Evolutionary conservation across 2,329 filamentous ascomycete genomes (phyloP).

Genomic region (Leptographium wingfieldii): DNA sequence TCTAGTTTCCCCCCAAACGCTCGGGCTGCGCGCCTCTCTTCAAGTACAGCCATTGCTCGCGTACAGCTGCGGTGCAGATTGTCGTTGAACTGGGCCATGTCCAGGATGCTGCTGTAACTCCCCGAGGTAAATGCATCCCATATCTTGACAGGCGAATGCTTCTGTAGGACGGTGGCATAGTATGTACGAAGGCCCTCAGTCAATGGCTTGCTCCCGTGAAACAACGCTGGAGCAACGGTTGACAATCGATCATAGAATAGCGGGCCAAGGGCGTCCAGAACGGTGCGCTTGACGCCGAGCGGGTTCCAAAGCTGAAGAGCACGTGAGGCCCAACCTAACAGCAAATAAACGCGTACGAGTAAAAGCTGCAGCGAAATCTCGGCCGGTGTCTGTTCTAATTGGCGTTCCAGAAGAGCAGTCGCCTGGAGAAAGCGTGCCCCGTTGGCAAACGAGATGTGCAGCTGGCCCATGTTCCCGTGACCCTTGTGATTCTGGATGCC

Average conservation of each 20-base stretch:
- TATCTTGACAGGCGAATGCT: constrained; percentile 26
- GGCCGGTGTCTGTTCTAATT: constrained; percentile 30
- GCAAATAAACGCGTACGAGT: constrained; percentile 37
- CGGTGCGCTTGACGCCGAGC: constrained; percentile 42
- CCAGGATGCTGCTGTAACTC: constrained; percentile 38
- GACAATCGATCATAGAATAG: constrained; percentile 44
- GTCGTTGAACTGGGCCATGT: constrained; percentile 31
- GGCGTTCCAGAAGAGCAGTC: constrained; percentile 34
- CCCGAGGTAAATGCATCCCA: constrained; percentile 36
- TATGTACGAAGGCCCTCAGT: constrained; percentile 31
- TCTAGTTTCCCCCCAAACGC: constrained; percentile 27
- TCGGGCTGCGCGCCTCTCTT: constrained; percentile 34
- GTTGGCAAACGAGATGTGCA: constrained; percentile 14
- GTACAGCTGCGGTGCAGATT: constrained; percentile 37
- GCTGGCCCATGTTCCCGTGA: neutral
- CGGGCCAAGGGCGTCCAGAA: constrained; percentile 42
- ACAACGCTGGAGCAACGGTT: constrained; percentile 33
- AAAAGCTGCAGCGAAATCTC: constrained; percentile 35
- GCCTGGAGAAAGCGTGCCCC: constrained; percentile 31
- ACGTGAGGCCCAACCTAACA: constrained; percentile 35
- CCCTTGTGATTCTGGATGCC: constrained; percentile 11
- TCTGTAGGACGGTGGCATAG: constrained; percentile 29
- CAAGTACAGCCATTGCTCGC: constrained; percentile 37
- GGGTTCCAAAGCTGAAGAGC: constrained; percentile 36
- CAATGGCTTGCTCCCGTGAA: constrained; percentile 17